Base-by-base conservation (phyloP, 2,329 filamentous ascomycete species). In the Penicillium verrucosum region DNA sequence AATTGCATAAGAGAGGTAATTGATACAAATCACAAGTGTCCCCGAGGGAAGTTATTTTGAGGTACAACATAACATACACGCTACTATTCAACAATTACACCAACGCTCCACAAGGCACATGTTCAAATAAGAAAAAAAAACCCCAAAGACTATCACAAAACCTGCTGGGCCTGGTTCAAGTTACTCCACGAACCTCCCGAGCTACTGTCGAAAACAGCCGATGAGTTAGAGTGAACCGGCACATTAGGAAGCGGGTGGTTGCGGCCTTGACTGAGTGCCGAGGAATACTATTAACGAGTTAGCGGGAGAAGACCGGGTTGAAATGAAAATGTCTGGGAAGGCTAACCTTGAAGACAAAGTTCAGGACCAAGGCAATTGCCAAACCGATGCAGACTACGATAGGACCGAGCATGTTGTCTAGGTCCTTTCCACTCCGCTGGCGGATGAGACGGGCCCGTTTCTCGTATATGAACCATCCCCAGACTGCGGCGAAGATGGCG, bases 401-500 rank as follows among this genome's bases (percentile, higher is more conserved):
- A 0, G 94, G 94, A 0, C 94, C 94, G 58, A 90, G 75, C 68
- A 93, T 79, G 66, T 92, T 94, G 73, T 99, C 93, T 74, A 99
- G 95, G 67, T 97, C 92, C 73, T 89, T 93, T 10, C 91, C 92
- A 68, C 91, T 96, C 62, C 94, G 81, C 73, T 90, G 85, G 38
- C 88, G 74, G 69, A 99, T 99, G 81, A 97, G 86, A 52, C 79
- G 82, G 57, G 88, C 83, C 34, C 94, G 82, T 70, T 82, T 84
- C 68, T 88, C 85, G 69, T 95, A 89, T 79, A 96, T 89, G 58
- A 80, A 84, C 74, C 91, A 96, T 2, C 94, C 94, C 94, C 94
- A 99, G 1, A 80, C 78, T 0, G 89, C 90, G 0, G 92, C 86
- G 72, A 97, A 95, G 1, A 89, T 78, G 1, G 93, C 92, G 60